Evolutionary conservation across 2,329 filamentous ascomycete genomes (phyloP).

Genomic region (Colletotrichum costaricense): DNA sequence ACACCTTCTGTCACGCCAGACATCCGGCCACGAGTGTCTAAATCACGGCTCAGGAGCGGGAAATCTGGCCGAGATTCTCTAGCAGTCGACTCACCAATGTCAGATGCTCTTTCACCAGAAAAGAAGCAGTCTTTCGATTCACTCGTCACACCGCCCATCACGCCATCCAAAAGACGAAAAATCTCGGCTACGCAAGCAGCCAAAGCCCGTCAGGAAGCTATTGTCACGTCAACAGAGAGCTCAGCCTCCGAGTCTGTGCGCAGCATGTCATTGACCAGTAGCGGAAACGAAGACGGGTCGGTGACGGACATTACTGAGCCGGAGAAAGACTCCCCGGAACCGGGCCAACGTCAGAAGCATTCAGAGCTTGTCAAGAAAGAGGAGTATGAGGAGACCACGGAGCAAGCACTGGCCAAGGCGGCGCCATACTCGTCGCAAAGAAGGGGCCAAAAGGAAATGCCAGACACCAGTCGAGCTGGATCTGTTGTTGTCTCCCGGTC

Average conservation of each 20-base stretch:
- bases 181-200: conserved; percentile 42
- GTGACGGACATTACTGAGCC: conserved; percentile 62
- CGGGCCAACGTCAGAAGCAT: conserved; percentile 46
- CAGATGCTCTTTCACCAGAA: conserved; percentile 44
- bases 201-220: conserved; percentile 28
- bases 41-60: conserved; percentile 44
- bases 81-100: conserved; percentile 35
- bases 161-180: conserved; percentile 64
- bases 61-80: conserved; percentile 32
- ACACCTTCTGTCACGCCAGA: conserved; percentile 59
- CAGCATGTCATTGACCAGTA: conserved; percentile 46
- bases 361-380: conserved; percentile 46
- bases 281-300: conserved; percentile 43
- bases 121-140: conserved; percentile 55
- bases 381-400: conserved; percentile 40
- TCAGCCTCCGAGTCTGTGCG: conserved; percentile 48
- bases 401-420: conserved; percentile 34
- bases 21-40: conserved; percentile 30
- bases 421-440: conserved; percentile 18
- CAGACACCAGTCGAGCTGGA: background rate
- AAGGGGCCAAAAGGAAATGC: background rate
- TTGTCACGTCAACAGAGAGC: conserved; percentile 50
- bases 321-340: conserved; percentile 58
- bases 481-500: conserved; percentile 18
- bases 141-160: conserved; percentile 65